Conservation (phyloP, 257 asterid species). For the Handroanthus guayacan region DNA sequence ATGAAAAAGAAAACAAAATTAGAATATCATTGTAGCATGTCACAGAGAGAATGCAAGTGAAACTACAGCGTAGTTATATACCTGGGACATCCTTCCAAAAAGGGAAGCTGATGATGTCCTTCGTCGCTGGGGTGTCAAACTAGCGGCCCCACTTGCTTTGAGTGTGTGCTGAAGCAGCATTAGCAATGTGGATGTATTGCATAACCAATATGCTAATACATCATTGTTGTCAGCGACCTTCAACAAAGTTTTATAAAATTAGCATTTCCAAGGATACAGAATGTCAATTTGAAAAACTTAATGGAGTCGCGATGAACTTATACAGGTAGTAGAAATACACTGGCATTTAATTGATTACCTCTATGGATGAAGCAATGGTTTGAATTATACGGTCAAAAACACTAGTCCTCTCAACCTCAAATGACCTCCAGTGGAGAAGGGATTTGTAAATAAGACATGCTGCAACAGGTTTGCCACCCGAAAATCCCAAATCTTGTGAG, state of each 20-base stretch:
- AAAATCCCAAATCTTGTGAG: conserved; percentile 79
- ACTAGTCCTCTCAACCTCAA: conserved; percentile 77
- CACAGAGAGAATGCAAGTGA: conserved; percentile 27
- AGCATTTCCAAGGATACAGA: conserved; percentile 16
- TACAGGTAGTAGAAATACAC: conserved; percentile 2
- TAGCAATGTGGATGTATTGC: conserved; percentile 72
- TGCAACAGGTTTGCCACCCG: conserved; percentile 77
- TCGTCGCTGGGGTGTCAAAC: conserved; percentile 76
- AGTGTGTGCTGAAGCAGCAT: conserved; percentile 84
- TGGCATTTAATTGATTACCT: conserved; percentile 48
- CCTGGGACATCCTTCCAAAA: conserved; percentile 86
- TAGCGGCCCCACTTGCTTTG: conserved; percentile 78
- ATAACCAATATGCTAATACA: conserved; percentile 72
- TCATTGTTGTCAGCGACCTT: conserved; percentile 71
- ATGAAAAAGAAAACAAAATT: conserved; percentile 11
- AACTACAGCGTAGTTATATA: conserved; percentile 36
- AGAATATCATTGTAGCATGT: conserved; percentile 22
- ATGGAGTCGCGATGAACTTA: conserved; percentile 16
- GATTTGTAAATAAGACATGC: conserved; percentile 78
- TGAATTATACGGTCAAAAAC: conserved; percentile 80
- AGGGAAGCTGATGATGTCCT: conserved; percentile 82
- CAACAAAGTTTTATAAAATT: conserved; percentile 30
- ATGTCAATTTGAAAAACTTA: background rate
- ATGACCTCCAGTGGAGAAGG: conserved; percentile 86
- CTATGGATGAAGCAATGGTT: conserved; percentile 66